Evolutionary conservation across 2,329 filamentous ascomycete species (phyloP).

Genomic region (Keithomyces neogunnii): DNA sequence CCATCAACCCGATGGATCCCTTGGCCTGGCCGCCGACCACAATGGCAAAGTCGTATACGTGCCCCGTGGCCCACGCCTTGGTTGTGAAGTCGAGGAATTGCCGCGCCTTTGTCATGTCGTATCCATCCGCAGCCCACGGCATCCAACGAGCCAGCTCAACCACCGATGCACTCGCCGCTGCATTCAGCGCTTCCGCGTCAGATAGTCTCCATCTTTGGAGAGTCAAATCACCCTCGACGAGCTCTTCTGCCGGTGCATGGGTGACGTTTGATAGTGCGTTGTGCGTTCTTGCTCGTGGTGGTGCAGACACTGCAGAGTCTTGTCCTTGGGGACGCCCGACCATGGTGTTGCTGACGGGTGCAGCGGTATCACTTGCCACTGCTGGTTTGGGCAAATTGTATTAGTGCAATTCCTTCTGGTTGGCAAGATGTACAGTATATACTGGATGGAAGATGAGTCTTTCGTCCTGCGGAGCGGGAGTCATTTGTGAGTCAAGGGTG

Average conservation of each 20-base stretch:
- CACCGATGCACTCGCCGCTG: conserved; percentile 8
- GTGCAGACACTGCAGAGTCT: background rate
- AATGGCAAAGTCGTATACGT: conserved; percentile 11
- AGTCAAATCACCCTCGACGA: conserved; percentile 6
- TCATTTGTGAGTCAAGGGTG: too few relatives aligned
- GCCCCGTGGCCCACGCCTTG: conserved; percentile 6
- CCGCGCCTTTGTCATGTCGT: conserved; percentile 7
- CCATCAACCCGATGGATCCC: conserved; percentile 11
- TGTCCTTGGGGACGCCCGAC: too few relatives aligned
- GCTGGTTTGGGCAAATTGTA: too few relatives aligned
- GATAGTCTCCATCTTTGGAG: conserved; percentile 10
- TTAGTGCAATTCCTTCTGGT: too few relatives aligned
- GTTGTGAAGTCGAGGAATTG: conserved; percentile 4
- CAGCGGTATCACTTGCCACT: too few relatives aligned
- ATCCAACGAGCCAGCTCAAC: conserved; percentile 11
- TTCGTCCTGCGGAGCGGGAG: too few relatives aligned
- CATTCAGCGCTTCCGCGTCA: conserved; percentile 5
- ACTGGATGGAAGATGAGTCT: too few relatives aligned
- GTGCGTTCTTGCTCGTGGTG: background rate
- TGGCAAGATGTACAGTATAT: too few relatives aligned
- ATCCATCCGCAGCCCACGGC: conserved; percentile 11
- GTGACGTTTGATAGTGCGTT: background rate
- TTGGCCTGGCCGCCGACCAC: conserved; percentile 2
- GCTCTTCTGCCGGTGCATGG: conserved; percentile 7
- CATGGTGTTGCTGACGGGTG: too few relatives aligned